phyloP scores from a whole-genome alignment of 2,329 filamentous ascomycete species.

The Colletotrichum sp. region DNA sequence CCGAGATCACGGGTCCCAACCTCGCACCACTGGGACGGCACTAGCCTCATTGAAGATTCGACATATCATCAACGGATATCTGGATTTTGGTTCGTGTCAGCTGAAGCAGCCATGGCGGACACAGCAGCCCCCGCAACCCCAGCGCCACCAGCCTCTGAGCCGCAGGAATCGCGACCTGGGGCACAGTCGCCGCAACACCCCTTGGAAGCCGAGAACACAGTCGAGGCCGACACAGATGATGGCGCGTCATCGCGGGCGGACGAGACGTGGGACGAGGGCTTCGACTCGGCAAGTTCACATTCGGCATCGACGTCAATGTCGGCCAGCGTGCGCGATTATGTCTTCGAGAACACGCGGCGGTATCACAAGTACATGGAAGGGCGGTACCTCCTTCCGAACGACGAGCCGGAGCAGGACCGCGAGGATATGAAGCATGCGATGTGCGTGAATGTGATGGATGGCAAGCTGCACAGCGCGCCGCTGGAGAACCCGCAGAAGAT shows the following conservation, averaged over 20 bases:
- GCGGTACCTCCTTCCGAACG: conserved; percentile 42
- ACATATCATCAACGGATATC: not conserved
- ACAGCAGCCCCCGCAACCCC: not conserved
- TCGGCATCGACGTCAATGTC: conserved; percentile 16
- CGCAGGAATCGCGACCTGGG: not conserved
- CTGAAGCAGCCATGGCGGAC: not conserved
- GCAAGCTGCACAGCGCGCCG: conserved; percentile 37
- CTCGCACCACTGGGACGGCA: not conserved
- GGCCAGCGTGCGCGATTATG: conserved; percentile 14
- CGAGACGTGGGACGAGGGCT: conserved; percentile 2
- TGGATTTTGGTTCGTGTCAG: not conserved
- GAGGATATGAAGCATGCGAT: conserved; percentile 20
- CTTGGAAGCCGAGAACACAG: not conserved
- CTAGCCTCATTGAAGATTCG: not conserved
- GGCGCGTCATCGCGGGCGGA: not conserved
- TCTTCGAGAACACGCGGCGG: conserved; percentile 42
- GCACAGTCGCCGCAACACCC: not conserved
- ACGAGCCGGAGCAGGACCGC: conserved; percentile 30
- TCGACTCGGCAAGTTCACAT: not conserved
- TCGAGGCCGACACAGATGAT: conserved; percentile 6
- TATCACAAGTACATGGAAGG: conserved; percentile 46
- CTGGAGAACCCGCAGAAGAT: conserved; percentile 42
- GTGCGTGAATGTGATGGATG: conserved; percentile 38
- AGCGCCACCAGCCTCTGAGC: not conserved
- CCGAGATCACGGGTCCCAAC: not conserved